Percentiles rank a stretch among this genome's conserved stretches.
phyloP scores from a whole-genome alignment of 2,329 filamentous ascomycete species.

The Neofusicoccum umdonicola region DNA sequence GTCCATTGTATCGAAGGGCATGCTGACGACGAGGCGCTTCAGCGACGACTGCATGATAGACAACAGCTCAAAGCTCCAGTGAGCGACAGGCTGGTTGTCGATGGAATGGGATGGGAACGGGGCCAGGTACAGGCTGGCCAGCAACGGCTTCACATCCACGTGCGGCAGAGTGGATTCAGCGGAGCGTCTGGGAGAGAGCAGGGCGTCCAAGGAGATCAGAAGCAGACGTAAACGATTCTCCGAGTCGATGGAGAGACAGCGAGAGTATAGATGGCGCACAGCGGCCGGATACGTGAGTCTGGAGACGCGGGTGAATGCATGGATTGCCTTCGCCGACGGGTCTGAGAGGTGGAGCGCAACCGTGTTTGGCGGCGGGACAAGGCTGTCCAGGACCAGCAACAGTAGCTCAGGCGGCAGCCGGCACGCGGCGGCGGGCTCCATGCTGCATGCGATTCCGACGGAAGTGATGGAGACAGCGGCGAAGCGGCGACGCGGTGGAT shows the following conservation, averaged over 20 bases:
- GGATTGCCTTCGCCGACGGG: slow-evolving; percentile 43
- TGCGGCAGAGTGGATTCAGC: not conserved
- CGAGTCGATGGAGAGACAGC: slow-evolving; percentile 48
- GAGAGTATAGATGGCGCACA: slow-evolving; percentile 43
- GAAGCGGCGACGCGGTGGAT: not conserved
- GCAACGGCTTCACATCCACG: slow-evolving; percentile 1
- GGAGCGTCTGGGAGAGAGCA: slow-evolving; percentile 22
- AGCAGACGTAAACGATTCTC: slow-evolving; percentile 27
- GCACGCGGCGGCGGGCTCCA: not conserved
- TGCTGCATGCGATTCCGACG: not conserved
- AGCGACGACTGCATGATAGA: slow-evolving; percentile 42
- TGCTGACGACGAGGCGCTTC: slow-evolving; percentile 48
- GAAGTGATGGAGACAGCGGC: not conserved
- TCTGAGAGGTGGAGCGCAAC: slow-evolving; percentile 38
- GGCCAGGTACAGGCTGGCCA: slow-evolving; percentile 40
- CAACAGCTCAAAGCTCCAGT: slow-evolving; percentile 45
- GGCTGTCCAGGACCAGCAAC: slow-evolving; percentile 28
- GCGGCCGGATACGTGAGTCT: slow-evolving; percentile 44
- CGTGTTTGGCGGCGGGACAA: slow-evolving; percentile 20
- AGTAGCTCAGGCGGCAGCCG: slow-evolving; percentile 29
- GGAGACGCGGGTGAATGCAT: slow-evolving; percentile 46
- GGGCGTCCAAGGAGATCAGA: slow-evolving; percentile 22
- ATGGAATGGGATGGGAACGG: slow-evolving; percentile 35
- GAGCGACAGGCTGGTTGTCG: slow-evolving; percentile 42
- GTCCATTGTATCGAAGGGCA: slow-evolving; percentile 47